phyloP scores from a whole-genome alignment of 2,329 filamentous ascomycete genomes.

The Penicillium paneum region DNA sequence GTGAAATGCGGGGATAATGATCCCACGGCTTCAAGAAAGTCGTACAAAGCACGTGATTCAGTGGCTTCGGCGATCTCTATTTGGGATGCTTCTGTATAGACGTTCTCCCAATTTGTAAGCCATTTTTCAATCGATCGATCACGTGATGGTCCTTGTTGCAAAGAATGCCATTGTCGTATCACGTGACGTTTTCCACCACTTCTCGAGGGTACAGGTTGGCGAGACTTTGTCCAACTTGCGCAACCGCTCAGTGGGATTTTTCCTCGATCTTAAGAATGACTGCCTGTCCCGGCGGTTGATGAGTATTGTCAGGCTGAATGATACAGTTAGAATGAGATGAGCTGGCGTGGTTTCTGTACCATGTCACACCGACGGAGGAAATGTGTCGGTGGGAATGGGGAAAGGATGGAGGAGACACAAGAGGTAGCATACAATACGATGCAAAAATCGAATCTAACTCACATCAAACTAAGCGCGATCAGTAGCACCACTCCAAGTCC shows the following conservation, averaged over 20 bases:
- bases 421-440: neutral
- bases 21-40: no score
- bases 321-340: neutral
- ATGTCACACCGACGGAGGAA: slow-evolving; percentile 9
- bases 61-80: no score
- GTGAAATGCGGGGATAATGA: no score
- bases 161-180: no score
- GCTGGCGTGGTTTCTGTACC: neutral
- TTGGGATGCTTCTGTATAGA: no score
- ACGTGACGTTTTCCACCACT: no score
- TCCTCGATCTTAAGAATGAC: slow-evolving; percentile 19
- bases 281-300: slow-evolving; percentile 32
- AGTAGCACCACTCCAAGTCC: slow-evolving; percentile 32
- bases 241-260: slow-evolving; percentile 30
- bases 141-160: no score
- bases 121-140: no score
- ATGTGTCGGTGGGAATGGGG: neutral
- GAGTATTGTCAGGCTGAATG: slow-evolving; percentile 31
- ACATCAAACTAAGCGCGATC: slow-evolving; percentile 35
- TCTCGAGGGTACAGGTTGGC: slow-evolving; percentile 36
- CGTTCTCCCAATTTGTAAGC: no score
- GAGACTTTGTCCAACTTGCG: slow-evolving; percentile 37
- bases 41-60: no score
- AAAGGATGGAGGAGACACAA: neutral
- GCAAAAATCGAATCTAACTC: slow-evolving; percentile 10